Conservation (phyloP, 1,139 yeast genomes). For the Geotrichum histeridarum region DNA sequence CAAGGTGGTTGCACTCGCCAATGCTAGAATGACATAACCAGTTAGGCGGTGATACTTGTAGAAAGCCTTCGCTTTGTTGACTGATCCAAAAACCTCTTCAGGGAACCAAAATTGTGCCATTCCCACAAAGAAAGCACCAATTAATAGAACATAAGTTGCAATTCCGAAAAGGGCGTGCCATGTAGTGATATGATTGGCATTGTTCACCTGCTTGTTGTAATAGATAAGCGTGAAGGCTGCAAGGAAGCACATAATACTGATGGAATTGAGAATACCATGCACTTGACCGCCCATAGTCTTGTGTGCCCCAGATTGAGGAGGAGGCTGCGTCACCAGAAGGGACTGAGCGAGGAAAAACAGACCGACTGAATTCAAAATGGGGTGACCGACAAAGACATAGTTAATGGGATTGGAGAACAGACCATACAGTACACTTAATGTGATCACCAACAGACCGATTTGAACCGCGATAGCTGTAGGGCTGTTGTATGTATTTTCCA, state of each 20-base stretch:
- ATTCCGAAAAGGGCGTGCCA: slow-evolving; percentile 34
- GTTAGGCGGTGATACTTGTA: slow-evolving; percentile 34
- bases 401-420: slow-evolving; percentile 23
- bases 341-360: slow-evolving; percentile 25
- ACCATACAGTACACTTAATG: slow-evolving; percentile 21
- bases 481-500: slow-evolving; percentile 19
- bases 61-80: slow-evolving; percentile 27
- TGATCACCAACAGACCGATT: slow-evolving; percentile 20
- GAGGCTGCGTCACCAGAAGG: slow-evolving; percentile 28
- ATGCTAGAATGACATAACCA: slow-evolving; percentile 29
- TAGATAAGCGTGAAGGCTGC: slow-evolving; percentile 27
- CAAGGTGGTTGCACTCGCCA: slow-evolving; percentile 25
- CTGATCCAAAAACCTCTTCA: slow-evolving; percentile 28
- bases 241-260: slow-evolving; percentile 23
- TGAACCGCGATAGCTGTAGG: slow-evolving; percentile 22
- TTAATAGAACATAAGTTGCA: slow-evolving; percentile 24
- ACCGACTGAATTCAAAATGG: slow-evolving; percentile 27
- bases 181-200: slow-evolving; percentile 30
- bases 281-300: slow-evolving; percentile 29
- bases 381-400: slow-evolving; percentile 28
- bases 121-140: slow-evolving; percentile 26
- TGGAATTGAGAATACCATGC: slow-evolving; percentile 30
- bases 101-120: slow-evolving; percentile 31
- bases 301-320: slow-evolving; percentile 24
- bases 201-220: slow-evolving; percentile 29